These are phyloP conservation scores for Omphalotus guepiniiformis DNA, from an alignment of 768 basidiomycete genomes.

Conservation along the genomic window DNA sequence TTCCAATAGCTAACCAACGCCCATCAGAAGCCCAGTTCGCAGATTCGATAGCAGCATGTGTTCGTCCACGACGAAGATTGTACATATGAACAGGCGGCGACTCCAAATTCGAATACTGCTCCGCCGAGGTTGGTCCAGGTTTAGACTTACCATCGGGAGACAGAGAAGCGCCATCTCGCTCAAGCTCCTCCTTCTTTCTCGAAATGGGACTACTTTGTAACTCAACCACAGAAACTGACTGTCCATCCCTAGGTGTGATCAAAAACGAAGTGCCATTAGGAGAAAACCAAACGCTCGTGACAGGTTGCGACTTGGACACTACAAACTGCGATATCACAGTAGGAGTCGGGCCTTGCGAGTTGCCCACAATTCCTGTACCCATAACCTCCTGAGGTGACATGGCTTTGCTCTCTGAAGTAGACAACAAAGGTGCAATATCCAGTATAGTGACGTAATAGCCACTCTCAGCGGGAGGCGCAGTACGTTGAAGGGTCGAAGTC, in stretches of 20 bases:
- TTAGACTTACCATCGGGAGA: not conserved
- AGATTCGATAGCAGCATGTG: slow-evolving; percentile 57
- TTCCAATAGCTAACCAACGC: slow-evolving; percentile 67
- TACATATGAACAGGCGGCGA: slow-evolving; percentile 54
- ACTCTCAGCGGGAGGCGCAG: slow-evolving; percentile 17
- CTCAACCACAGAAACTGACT: slow-evolving; percentile 45
- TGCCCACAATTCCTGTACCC: no score
- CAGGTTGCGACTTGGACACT: slow-evolving; percentile 41
- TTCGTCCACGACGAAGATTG: slow-evolving; percentile 65
- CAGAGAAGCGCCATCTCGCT: not conserved
- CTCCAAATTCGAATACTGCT: slow-evolving; percentile 10
- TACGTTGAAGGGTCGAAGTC: slow-evolving; percentile 19
- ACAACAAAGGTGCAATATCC: slow-evolving; percentile 37
- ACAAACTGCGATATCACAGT: slow-evolving; percentile 43
- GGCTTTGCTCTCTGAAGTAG: no score
- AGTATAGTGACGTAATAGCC: slow-evolving; percentile 53
- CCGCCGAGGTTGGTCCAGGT: slow-evolving; percentile 4
- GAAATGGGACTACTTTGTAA: slow-evolving; percentile 22
- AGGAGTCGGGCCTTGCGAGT: no score
- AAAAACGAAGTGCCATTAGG: slow-evolving; percentile 49
- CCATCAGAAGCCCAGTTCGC: slow-evolving; percentile 54
- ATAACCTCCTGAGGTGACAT: no score
- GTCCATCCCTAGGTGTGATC: slow-evolving; percentile 53
- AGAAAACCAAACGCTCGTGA: slow-evolving; percentile 47
- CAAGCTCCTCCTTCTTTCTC: not conserved